A percentile compares a stretch with the other conserved stretches of the same genome.
phyloP scores from a whole-genome alignment of 495 filamentous ascomycete genomes.

The Penicillium bialowiezense region DNA sequence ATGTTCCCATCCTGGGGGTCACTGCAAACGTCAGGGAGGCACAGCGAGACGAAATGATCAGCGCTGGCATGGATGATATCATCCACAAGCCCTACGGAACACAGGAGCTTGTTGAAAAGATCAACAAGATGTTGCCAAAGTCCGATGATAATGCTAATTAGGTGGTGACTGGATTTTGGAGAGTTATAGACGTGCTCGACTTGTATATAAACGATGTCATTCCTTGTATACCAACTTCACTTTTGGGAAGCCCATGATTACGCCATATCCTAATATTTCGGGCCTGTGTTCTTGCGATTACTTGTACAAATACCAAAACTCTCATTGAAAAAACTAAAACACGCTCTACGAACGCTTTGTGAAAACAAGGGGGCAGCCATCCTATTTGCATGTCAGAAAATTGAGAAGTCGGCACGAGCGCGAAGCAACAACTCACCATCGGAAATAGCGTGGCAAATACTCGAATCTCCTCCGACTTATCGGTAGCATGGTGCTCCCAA shows the following conservation, averaged over 20 bases:
- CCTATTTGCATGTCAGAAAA: slow-evolving; percentile 20
- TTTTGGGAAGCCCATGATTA: neutral
- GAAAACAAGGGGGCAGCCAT: slow-evolving; percentile 66
- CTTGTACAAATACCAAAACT: neutral
- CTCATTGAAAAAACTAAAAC: neutral
- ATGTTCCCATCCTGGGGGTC: slow-evolving; percentile 74
- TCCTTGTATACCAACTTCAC: neutral
- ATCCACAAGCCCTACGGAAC: slow-evolving; percentile 80
- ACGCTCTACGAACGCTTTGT: slow-evolving; percentile 24
- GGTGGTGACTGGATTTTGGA: too few relatives aligned
- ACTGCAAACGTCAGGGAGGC: slow-evolving; percentile 73
- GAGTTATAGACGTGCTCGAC: neutral
- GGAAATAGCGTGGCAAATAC: slow-evolving; percentile 96
- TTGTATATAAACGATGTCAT: too few relatives aligned
- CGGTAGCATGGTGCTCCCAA: slow-evolving; percentile 81
- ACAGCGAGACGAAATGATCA: slow-evolving; percentile 62
- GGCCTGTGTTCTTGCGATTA: neutral
- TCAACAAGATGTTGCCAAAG: slow-evolving; percentile 25
- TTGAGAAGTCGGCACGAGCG: neutral
- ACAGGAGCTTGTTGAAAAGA: slow-evolving; percentile 66
- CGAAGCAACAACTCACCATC: slow-evolving; percentile 62
- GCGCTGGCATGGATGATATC: slow-evolving; percentile 78
- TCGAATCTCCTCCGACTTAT: slow-evolving; percentile 80
- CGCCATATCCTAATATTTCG: neutral
- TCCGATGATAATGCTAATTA: neutral